Evolutionary conservation across 2,329 filamentous ascomycete species (phyloP).

Genomic region (Rhynchosporium secalis): DNA sequence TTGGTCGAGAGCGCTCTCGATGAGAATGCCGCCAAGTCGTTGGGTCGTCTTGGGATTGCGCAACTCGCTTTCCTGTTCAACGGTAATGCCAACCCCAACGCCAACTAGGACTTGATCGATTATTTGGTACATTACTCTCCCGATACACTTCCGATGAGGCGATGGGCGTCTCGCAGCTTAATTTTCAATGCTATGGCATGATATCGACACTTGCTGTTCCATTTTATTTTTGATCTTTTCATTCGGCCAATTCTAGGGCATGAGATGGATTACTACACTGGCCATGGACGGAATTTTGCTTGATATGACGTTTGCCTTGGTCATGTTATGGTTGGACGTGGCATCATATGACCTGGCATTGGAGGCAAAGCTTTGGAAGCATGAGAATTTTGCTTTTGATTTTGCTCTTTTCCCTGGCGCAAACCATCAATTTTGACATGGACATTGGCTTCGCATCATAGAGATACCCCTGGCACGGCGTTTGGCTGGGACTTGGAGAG

Average conservation of each 20-base stretch:
- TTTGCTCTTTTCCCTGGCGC: too few species aligned
- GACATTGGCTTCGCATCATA: too few species aligned
- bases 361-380: too few species aligned
- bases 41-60: constrained; percentile 58
- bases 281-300: background rate
- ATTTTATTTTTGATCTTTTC: background rate
- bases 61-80: constrained; percentile 37
- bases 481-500: too few species aligned
- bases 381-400: too few species aligned
- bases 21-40: constrained; percentile 65
- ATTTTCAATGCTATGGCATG: background rate
- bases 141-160: background rate
- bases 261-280: background rate
- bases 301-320: too few species aligned
- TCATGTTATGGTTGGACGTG: too few species aligned
- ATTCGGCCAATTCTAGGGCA: constrained; percentile 8
- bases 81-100: background rate
- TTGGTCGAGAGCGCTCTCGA: constrained; percentile 79
- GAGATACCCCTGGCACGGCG: too few species aligned
- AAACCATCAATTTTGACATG: too few species aligned
- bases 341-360: background rate
- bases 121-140: too few species aligned
- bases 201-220: background rate
- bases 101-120: too few species aligned
- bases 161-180: background rate